Percentiles rank a stretch among this genome's conserved stretches.
Evolutionary conservation across 179 eudicot species (phyloP).

Genomic region (Silene noctiflora): DNA sequence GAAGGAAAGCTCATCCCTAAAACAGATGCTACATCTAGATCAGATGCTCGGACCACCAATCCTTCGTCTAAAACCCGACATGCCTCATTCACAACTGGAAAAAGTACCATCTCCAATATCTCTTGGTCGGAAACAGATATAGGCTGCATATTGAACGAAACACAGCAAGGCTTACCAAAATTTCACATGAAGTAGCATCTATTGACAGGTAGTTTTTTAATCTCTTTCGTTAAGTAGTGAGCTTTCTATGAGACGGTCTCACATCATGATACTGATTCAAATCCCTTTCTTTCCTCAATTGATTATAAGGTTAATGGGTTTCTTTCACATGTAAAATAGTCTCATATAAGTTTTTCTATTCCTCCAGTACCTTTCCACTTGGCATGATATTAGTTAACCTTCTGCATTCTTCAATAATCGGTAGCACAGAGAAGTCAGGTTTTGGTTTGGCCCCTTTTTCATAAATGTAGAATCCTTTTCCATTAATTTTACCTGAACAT

Average conservation of each 20-base stretch:
- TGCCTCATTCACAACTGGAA: conserved; percentile 95
- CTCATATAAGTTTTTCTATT: not conserved
- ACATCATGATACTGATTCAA: not conserved
- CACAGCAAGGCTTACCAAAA: conserved; percentile 17
- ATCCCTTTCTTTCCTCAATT: too few species aligned
- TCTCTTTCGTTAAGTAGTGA: not conserved
- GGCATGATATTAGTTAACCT: conserved; percentile 70
- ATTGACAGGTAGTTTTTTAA: not conserved
- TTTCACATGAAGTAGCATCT: not conserved
- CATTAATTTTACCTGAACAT: conserved; percentile 69
- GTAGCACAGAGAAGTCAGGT: conserved; percentile 72
- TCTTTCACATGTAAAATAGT: not conserved
- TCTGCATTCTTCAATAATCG: conserved; percentile 78
- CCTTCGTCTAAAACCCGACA: conserved; percentile 92
- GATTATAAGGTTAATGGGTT: not conserved
- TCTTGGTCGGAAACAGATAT: conserved; percentile 79
- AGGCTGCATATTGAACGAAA: conserved; percentile 50
- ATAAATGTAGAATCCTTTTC: conserved; percentile 81
- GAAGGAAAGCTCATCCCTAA: conserved; percentile 98
- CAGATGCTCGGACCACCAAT: conserved; percentile 89
- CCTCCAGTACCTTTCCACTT: conserved; percentile 64
- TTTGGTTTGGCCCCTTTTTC: conserved; percentile 91
- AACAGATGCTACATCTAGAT: conserved; percentile 85
- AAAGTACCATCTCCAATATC: conserved; percentile 83
- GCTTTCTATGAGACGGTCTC: not conserved